A percentile compares a stretch with the other conserved stretches of the same genome.
Conservation (phyloP, 1,284 basidiomycete genomes). For the Melampsora larici-populina region DNA sequence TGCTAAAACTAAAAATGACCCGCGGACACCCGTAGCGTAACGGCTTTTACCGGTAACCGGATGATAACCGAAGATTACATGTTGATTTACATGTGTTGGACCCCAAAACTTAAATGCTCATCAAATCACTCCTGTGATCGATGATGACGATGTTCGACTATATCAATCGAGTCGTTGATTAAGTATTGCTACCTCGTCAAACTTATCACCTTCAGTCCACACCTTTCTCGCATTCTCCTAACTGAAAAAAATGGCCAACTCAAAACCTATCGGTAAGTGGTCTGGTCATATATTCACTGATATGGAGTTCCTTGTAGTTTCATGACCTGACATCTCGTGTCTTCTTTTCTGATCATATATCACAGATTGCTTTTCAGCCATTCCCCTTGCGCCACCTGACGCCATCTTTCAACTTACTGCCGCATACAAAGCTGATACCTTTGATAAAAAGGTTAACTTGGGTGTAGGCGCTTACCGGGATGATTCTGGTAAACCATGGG, state of each 20-base stretch:
- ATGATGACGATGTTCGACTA: no score
- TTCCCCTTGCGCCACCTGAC: constrained; percentile 44
- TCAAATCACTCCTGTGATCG: no score
- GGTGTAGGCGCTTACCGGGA: constrained; percentile 56
- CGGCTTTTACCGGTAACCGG: no score
- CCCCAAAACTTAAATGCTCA: no score
- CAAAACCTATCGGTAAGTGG: background rate
- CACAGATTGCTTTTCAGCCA: constrained; percentile 12
- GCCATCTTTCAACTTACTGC: constrained; percentile 91
- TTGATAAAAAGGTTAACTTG: constrained; percentile 81
- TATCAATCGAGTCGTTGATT: no score
- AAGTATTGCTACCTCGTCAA: no score
- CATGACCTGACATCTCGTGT: background rate
- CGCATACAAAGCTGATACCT: constrained; percentile 77
- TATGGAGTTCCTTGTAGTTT: background rate
- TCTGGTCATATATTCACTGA: background rate
- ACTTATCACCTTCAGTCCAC: no score
- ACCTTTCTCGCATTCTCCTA: no score
- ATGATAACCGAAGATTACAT: no score
- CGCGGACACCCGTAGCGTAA: no score
- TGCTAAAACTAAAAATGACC: no score
- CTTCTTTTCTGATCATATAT: background rate
- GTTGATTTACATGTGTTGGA: no score
- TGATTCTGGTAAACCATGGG: constrained; percentile 56
- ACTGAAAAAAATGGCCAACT: background rate